Conservation (phyloP, 2,329 filamentous ascomycete species). For the Didymella exigua region DNA sequence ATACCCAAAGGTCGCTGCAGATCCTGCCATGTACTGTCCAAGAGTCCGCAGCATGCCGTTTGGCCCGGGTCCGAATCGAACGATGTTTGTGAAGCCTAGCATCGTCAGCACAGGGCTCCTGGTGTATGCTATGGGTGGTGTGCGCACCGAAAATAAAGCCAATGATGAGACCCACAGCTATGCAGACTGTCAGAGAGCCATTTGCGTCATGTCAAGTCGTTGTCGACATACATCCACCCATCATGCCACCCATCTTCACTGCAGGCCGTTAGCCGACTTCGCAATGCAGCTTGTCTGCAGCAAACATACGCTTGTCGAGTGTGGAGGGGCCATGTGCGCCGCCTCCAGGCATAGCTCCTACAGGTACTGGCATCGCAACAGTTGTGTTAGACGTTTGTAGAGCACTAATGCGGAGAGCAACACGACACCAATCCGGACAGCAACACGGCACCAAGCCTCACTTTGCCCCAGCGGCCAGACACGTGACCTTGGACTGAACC, state of each 20-base stretch:
- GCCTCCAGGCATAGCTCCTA: conserved; percentile 50
- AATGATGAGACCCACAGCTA: conserved; percentile 94
- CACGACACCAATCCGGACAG: conserved; percentile 20
- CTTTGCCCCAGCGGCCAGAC: neutral
- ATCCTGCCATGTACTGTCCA: conserved; percentile 95
- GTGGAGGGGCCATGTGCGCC: conserved; percentile 64
- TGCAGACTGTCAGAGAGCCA: conserved; percentile 21
- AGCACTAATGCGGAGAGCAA: conserved; percentile 24
- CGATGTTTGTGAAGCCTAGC: conserved; percentile 87
- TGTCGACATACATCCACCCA: conserved; percentile 87
- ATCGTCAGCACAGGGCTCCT: conserved; percentile 24
- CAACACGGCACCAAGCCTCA: conserved; percentile 17
- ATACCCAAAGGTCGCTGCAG: conserved; percentile 94
- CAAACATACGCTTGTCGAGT: conserved; percentile 69
- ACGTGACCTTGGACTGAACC: conserved; percentile 6
- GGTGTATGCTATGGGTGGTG: neutral
- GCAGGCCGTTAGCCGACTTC: conserved; percentile 42
- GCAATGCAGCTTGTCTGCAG: conserved; percentile 11
- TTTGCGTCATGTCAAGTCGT: neutral
- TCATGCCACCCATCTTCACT: conserved; percentile 99
- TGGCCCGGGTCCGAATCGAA: conserved; percentile 89
- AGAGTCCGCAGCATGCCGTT: conserved; percentile 94
- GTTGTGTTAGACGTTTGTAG: conserved; percentile 2
- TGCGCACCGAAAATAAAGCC: conserved; percentile 91
- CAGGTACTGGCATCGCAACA: conserved; percentile 62